A percentile compares a stretch with the other conserved stretches of the same genome.
These are phyloP conservation scores for Picea mariana DNA, from an alignment of 83 land plant genomes.

Conservation along the genomic window DNA sequence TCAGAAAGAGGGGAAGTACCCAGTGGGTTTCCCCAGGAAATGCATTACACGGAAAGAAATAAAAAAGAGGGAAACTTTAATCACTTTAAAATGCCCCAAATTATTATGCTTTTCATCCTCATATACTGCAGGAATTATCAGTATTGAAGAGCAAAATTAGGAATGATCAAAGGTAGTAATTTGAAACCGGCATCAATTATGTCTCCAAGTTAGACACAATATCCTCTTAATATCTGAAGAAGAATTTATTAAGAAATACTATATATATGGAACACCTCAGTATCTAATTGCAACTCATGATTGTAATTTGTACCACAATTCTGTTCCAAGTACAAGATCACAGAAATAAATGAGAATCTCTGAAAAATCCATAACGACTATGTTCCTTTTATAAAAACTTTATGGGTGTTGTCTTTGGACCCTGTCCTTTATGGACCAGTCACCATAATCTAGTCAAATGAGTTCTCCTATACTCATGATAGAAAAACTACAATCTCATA, in stretches of 20 bases:
- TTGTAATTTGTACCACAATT: background rate
- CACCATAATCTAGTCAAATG: background rate
- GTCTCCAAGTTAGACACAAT: background rate
- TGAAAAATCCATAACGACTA: background rate
- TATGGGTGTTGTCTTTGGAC: background rate
- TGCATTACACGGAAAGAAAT: too few relatives aligned
- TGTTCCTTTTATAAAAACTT: background rate
- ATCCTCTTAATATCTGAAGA: background rate
- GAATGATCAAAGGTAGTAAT: background rate
- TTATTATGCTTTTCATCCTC: background rate
- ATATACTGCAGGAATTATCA: background rate
- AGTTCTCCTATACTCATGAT: background rate
- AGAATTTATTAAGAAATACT: background rate
- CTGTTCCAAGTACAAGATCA: background rate
- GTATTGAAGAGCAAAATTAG: background rate
- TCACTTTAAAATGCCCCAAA: too few relatives aligned
- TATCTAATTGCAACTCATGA: conserved; percentile 2
- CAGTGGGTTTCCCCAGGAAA: too few relatives aligned
- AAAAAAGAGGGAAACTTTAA: too few relatives aligned
- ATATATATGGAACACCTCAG: background rate
- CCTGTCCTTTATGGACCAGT: background rate
- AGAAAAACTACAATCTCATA: background rate
- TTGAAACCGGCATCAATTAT: background rate
- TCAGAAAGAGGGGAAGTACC: too few relatives aligned
- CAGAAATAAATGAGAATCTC: background rate